Conservation (phyloP, 2,329 filamentous ascomycete species). For the Amauroascus verrucosus region DNA sequence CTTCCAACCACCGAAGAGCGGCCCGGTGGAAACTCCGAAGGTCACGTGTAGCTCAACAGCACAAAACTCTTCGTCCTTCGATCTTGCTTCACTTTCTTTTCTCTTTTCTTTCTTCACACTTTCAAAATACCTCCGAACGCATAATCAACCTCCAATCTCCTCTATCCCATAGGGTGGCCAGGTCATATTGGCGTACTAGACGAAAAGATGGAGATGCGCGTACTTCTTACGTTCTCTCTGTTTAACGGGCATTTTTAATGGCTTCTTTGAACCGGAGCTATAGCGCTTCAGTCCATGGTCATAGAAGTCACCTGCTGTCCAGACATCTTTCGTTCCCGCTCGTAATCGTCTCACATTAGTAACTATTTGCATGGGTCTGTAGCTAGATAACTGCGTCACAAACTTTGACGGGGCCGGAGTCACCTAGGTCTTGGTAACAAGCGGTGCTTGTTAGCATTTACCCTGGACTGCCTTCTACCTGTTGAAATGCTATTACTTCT, state of each 20-base stretch:
- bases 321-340: slow-evolving; percentile 23
- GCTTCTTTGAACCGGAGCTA: slow-evolving; percentile 22
- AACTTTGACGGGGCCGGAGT: too few species aligned
- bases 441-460: not conserved
- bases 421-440: too few species aligned
- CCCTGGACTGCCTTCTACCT: not conserved
- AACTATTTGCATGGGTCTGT: not conserved
- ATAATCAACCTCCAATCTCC: slow-evolving; percentile 41
- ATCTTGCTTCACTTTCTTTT: slow-evolving; percentile 8
- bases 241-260: slow-evolving; percentile 22
- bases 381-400: too few species aligned
- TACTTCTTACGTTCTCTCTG: slow-evolving; percentile 12
- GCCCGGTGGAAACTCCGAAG: not conserved
- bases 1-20: not conserved
- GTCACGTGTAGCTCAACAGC: not conserved
- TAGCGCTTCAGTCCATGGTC: slow-evolving; percentile 17
- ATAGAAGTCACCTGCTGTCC: slow-evolving; percentile 31
- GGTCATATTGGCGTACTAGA: slow-evolving; percentile 43
- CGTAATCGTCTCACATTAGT: not conserved
- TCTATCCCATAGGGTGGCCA: slow-evolving; percentile 32
- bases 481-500: not conserved
- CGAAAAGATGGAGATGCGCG: slow-evolving; percentile 18
- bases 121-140: slow-evolving; percentile 34
- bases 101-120: slow-evolving; percentile 26
- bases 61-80: not conserved